These are phyloP conservation scores for Collybiopsis confluens DNA, from an alignment of 768 basidiomycete genomes.

Conservation along the genomic window DNA sequence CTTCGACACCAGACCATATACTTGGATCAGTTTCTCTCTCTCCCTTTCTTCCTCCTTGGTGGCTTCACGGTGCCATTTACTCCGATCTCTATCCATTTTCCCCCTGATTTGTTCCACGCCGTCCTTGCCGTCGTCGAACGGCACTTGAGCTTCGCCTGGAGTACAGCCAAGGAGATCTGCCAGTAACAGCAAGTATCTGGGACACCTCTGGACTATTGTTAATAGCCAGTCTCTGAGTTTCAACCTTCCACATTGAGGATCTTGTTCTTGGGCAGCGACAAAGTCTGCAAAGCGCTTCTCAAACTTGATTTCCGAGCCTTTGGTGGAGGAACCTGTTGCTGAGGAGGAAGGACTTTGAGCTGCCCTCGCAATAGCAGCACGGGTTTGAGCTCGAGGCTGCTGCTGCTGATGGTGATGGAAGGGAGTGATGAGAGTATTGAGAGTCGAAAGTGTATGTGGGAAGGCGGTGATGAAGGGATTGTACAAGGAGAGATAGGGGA, in stretches of 20 bases:
- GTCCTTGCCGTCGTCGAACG: background rate
- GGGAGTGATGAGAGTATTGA: conserved; percentile 49
- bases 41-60: conserved; percentile 59
- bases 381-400: conserved; percentile 1
- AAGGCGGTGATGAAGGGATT: conserved; percentile 82
- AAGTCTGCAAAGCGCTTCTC: conserved; percentile 53
- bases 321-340: background rate
- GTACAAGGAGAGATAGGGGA: conserved; percentile 86
- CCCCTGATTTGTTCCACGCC: background rate
- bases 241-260: conserved; percentile 68
- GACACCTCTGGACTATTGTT: conserved; percentile 84
- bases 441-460: conserved; percentile 55
- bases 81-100: background rate
- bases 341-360: background rate
- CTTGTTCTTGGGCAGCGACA: conserved; percentile 58
- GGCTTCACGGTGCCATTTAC: conserved; percentile 5
- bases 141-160: background rate
- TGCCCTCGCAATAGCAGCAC: background rate
- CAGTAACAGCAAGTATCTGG: conserved; percentile 78
- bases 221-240: conserved; percentile 82
- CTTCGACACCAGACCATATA: conserved; percentile 66
- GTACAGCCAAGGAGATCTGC: conserved; percentile 77
- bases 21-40: conserved; percentile 53
- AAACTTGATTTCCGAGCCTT: conserved; percentile 14
- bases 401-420: conserved; percentile 21